These are phyloP conservation scores for Coemansia sp. DNA, from an alignment of 192 early-diverging fungal genomes.

Conservation along the genomic window DNA sequence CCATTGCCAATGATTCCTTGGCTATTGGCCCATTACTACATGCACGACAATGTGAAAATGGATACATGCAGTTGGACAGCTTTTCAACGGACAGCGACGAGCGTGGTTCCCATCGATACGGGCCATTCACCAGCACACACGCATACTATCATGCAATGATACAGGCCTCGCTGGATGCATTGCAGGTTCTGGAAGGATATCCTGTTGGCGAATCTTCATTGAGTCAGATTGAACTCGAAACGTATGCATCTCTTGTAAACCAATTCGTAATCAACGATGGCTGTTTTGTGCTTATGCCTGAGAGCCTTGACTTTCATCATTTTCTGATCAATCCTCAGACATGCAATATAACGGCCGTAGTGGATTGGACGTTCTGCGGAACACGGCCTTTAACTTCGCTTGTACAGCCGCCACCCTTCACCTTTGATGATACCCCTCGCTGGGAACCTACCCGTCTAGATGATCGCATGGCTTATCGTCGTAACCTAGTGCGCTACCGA, in stretches of 20 bases:
- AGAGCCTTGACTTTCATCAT: constrained; percentile 31
- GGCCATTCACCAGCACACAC: constrained; percentile 18
- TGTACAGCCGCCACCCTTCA: constrained; percentile 39
- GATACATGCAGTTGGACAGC: constrained; percentile 11
- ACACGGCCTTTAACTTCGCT: constrained; percentile 27
- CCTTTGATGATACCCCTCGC: constrained; percentile 46
- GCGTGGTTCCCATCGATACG: background rate
- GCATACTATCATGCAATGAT: constrained; percentile 32
- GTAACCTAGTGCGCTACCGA: constrained; percentile 43
- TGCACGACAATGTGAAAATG: constrained; percentile 26
- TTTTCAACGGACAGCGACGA: background rate
- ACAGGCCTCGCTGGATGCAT: constrained; percentile 21
- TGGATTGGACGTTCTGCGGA: constrained; percentile 41
- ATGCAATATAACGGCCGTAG: constrained; percentile 16
- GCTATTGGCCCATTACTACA: constrained; percentile 32
- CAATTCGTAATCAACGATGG: constrained; percentile 8
- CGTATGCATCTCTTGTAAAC: constrained; percentile 4
- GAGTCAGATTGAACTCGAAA: constrained; percentile 24
- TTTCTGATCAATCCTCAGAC: constrained; percentile 22
- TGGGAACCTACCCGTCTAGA: constrained; percentile 36
- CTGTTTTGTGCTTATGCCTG: constrained; percentile 43
- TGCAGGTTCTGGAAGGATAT: constrained; percentile 5
- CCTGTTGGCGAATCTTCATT: background rate
- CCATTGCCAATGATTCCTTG: constrained; percentile 10
- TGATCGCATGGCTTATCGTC: constrained; percentile 25